Conservation (phyloP, 108 stramenopile species). For the Skeletonema menzelii region DNA sequence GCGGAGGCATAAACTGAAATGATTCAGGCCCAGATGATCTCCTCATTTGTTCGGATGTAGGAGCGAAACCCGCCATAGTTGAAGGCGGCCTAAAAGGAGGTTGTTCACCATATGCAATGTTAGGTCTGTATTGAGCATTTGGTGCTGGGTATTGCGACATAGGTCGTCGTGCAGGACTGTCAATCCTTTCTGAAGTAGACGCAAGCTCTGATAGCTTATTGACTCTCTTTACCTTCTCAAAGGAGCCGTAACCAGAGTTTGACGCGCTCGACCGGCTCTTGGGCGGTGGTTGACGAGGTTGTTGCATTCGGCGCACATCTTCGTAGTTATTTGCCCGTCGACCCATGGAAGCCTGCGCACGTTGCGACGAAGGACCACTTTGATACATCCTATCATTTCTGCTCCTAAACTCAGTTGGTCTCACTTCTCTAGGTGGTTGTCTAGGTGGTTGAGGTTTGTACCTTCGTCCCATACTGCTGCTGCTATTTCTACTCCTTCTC, state of each 20-base stretch:
- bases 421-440: slow-evolving; percentile 1
- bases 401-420: not conserved
- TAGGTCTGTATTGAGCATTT: not conserved
- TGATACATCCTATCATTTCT: not conserved
- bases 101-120: not conserved
- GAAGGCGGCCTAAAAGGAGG: not conserved
- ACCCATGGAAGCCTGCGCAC: not conserved
- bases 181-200: not conserved
- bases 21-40: not conserved
- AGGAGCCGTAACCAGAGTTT: not conserved
- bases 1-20: not conserved
- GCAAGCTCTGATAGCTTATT: not conserved
- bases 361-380: not conserved
- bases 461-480: not conserved
- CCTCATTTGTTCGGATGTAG: not conserved
- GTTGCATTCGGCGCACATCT: not conserved
- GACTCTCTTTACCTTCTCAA: not conserved
- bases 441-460: not conserved
- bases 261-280: not conserved
- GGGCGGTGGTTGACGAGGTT: not conserved
- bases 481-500: not conserved
- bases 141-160: not conserved
- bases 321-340: not conserved
- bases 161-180: not conserved
- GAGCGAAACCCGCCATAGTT: not conserved